These are phyloP conservation scores for Solanum megistacrolobum DNA, from an alignment of 257 asterid genomes.

Conservation along the genomic window DNA sequence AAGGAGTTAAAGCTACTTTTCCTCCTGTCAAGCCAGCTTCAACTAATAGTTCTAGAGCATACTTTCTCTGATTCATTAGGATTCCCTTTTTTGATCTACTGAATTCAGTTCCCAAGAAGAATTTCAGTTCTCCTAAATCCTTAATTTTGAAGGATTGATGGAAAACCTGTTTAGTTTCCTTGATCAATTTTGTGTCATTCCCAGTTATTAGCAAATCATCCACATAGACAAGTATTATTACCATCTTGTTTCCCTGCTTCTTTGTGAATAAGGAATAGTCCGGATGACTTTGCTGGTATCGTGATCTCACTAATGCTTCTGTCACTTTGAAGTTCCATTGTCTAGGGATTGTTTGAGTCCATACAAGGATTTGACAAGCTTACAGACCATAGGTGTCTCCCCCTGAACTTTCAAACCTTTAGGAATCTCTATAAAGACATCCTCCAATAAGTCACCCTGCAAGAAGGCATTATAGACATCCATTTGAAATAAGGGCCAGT, in stretches of 20 bases:
- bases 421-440: too few species aligned
- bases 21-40: background rate
- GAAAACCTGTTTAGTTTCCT: background rate
- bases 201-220: background rate
- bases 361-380: too few species aligned
- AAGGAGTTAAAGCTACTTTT: too few species aligned
- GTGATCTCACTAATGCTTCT: background rate
- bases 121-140: background rate
- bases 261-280: background rate
- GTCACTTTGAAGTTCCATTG: background rate
- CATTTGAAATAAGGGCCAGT: too few species aligned
- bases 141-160: background rate
- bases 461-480: too few species aligned
- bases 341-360: background rate
- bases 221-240: too few species aligned
- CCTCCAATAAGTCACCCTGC: too few species aligned
- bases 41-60: background rate
- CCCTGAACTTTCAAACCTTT: too few species aligned
- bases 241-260: background rate
- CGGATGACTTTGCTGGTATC: background rate
- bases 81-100: background rate
- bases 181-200: background rate
- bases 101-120: background rate
- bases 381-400: too few species aligned
- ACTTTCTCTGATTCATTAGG: background rate